These are phyloP conservation scores for Chaetomium olivaceum DNA, from an alignment of 2,329 filamentous ascomycete species.

Conservation along the genomic window DNA sequence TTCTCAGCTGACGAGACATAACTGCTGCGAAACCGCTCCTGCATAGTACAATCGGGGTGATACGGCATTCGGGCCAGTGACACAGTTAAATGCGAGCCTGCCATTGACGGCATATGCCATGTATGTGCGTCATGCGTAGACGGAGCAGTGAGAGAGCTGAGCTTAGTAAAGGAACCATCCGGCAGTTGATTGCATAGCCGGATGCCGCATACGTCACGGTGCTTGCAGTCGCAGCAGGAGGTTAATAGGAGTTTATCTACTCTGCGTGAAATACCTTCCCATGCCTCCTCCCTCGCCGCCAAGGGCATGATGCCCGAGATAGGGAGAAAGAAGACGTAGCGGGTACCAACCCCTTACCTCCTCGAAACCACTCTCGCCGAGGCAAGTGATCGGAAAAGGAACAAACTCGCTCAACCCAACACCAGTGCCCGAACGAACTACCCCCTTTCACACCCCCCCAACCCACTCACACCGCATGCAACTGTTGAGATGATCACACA, in stretches of 20 bases:
- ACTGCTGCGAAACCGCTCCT: background rate
- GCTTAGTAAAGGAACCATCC: background rate
- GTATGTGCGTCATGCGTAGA: background rate
- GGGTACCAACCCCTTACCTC: no score
- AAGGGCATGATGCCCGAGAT: background rate
- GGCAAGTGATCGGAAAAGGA: background rate
- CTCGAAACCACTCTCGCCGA: background rate
- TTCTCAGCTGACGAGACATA: background rate
- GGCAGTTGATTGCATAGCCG: background rate
- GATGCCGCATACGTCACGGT: background rate
- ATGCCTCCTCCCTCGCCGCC: background rate
- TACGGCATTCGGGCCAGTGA: constrained; percentile 4
- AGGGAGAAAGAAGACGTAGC: background rate
- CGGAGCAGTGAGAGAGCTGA: background rate
- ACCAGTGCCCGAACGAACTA: background rate
- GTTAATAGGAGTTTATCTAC: background rate
- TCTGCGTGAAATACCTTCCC: background rate
- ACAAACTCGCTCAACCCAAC: background rate
- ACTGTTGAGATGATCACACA: constrained; percentile 54
- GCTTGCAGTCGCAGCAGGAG: background rate
- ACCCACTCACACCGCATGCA: constrained; percentile 47
- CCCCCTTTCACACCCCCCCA: constrained; percentile 10
- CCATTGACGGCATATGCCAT: background rate
- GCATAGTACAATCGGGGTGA: background rate
- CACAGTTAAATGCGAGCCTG: background rate